phyloP scores from a whole-genome alignment of 148 eudicot species.

The Hydrangea macrophylla region DNA sequence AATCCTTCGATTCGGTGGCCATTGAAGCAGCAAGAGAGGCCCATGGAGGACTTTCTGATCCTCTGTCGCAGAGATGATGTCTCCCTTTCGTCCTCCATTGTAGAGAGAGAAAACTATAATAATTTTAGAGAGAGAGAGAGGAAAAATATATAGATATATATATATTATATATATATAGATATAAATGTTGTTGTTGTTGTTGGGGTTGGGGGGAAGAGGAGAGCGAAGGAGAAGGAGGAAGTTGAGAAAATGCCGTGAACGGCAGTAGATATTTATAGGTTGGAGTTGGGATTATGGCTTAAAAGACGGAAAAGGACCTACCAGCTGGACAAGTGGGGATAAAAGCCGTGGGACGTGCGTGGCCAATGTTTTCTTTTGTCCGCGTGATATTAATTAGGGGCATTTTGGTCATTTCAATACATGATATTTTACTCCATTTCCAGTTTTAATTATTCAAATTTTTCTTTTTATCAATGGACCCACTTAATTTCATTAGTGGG shows the following conservation, averaged over 20 bases:
- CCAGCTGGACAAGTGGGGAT: not conserved
- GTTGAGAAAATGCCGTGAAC: not conserved
- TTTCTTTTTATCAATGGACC: too few relatives aligned
- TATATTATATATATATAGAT: too few relatives aligned
- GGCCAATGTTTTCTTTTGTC: not conserved
- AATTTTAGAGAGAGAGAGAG: conserved; percentile 13
- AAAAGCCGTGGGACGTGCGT: not conserved
- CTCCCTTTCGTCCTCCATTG: conserved; percentile 23
- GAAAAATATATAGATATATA: too few relatives aligned
- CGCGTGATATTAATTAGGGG: too few relatives aligned
- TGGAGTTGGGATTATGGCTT: too few relatives aligned
- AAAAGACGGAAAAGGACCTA: not conserved
- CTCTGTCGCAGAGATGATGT: conserved; percentile 3
- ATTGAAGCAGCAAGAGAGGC: conserved; percentile 23
- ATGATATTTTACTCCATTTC: too few relatives aligned
- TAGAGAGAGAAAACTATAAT: not conserved
- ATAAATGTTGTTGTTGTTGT: too few relatives aligned
- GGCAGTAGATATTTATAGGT: not conserved
- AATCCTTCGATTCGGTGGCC: not conserved
- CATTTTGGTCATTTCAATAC: too few relatives aligned
- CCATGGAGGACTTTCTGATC: conserved; percentile 20
- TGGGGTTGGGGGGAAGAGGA: not conserved
- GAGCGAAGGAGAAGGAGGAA: not conserved
- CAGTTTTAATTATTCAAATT: too few relatives aligned
- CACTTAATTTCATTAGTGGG: too few relatives aligned